A percentile compares a stretch with the other conserved stretches of the same genome.
Conservation (phyloP, 257 asterid genomes). For the Solanum pennellii region DNA sequence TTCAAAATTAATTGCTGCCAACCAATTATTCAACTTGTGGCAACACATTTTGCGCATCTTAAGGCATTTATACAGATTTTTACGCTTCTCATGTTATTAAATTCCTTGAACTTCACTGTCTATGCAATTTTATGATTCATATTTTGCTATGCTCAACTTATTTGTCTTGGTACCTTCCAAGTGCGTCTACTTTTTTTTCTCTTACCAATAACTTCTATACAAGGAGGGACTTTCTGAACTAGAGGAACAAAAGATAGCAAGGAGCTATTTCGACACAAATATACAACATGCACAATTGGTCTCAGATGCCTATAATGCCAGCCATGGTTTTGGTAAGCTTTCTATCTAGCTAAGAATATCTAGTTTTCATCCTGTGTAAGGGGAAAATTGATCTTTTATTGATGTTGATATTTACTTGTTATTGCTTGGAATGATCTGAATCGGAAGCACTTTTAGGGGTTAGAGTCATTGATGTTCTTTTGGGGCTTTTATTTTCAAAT, state of each 20-base stretch:
- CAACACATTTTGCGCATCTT: background rate
- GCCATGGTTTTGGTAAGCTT: background rate
- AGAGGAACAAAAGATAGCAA: background rate
- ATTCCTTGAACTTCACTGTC: no score
- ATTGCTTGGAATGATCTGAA: background rate
- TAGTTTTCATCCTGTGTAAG: background rate
- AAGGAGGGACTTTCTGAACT: background rate
- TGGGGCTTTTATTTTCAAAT: background rate
- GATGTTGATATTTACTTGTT: background rate
- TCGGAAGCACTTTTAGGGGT: background rate
- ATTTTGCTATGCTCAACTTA: background rate
- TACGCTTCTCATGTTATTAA: no score
- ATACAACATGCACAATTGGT: background rate
- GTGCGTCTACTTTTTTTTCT: background rate
- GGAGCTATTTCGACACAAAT: background rate
- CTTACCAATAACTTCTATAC: background rate
- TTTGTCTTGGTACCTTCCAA: background rate
- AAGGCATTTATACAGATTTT: background rate
- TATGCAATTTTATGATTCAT: background rate
- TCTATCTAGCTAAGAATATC: background rate
- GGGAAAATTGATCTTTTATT: background rate
- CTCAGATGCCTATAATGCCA: background rate
- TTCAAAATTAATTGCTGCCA: background rate
- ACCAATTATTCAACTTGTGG: no score
- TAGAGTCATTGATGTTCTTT: background rate